A percentile compares a stretch with the other conserved stretches of the same genome.
Conservation (phyloP, 1,284 basidiomycete genomes). For the Exobasidium rhododendri region DNA sequence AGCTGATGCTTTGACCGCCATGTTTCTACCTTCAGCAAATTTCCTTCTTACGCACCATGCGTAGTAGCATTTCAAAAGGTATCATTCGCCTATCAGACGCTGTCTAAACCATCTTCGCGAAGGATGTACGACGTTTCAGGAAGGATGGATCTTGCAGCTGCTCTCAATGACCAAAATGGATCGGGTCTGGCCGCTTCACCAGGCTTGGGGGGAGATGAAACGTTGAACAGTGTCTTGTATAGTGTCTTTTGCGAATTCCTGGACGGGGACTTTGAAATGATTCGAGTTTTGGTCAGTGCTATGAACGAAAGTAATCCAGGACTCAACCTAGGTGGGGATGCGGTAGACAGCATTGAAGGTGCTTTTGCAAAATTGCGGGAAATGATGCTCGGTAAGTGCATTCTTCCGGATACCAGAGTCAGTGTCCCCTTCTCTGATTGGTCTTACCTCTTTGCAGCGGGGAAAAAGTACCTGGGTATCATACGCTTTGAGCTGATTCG, state of each 20-base stretch:
- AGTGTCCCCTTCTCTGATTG: background rate
- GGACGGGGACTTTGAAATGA: slow-evolving; percentile 76
- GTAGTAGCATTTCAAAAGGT: slow-evolving; percentile 81
- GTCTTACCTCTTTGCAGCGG: slow-evolving; percentile 54
- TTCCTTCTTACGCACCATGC: slow-evolving; percentile 68
- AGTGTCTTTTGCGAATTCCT: slow-evolving; percentile 75
- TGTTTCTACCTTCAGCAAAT: slow-evolving; percentile 63
- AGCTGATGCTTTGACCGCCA: slow-evolving; percentile 6
- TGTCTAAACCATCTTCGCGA: slow-evolving; percentile 69
- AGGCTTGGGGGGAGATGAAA: slow-evolving; percentile 62
- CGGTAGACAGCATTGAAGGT: slow-evolving; percentile 55
- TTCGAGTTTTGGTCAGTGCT: slow-evolving; percentile 68
- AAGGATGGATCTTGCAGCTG: slow-evolving; percentile 29
- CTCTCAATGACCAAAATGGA: slow-evolving; percentile 24
- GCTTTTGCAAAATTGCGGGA: slow-evolving; percentile 52
- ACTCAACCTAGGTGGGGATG: slow-evolving; percentile 52
- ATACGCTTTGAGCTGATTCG: slow-evolving; percentile 70
- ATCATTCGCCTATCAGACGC: slow-evolving; percentile 74
- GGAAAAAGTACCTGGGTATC: slow-evolving; percentile 70
- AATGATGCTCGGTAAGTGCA: slow-evolving; percentile 44
- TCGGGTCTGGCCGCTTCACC: slow-evolving; percentile 11
- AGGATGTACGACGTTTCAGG: slow-evolving; percentile 66
- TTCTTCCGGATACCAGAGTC: background rate
- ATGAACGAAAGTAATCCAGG: slow-evolving; percentile 53
- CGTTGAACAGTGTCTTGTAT: slow-evolving; percentile 69